Evolutionary conservation across 208 protist genomes (phyloP).

Genomic region (Porcisia deanei): DNA sequence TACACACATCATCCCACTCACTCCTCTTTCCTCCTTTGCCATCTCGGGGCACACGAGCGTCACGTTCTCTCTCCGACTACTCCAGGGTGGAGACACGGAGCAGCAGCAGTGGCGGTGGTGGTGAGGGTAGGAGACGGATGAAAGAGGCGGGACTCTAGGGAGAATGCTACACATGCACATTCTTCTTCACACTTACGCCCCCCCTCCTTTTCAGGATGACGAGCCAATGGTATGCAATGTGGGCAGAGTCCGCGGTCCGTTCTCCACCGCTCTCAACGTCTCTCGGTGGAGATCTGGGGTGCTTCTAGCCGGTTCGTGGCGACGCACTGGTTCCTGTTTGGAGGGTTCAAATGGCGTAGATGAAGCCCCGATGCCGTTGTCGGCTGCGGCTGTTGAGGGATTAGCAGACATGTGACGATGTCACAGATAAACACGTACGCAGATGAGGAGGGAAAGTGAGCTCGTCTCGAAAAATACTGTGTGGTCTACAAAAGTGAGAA

Average conservation of each 20-base stretch:
- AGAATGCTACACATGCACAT: not conserved
- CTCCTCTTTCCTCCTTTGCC: too few species aligned
- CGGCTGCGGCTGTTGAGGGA: not conserved
- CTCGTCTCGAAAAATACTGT: too few species aligned
- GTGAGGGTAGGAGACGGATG: too few species aligned
- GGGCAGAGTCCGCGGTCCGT: conserved; percentile 17
- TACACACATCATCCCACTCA: too few species aligned
- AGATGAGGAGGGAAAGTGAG: not conserved
- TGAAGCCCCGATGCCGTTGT: not conserved
- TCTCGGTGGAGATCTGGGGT: conserved; percentile 9
- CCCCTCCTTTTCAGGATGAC: not conserved
- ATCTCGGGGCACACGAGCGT: too few species aligned
- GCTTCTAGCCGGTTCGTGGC: conserved; percentile 26
- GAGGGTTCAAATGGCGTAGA: conserved; percentile 35
- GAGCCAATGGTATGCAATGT: conserved; percentile 30
- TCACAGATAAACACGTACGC: not conserved
- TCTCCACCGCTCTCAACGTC: not conserved
- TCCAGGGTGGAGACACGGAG: too few species aligned
- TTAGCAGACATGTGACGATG: not conserved
- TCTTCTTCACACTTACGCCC: not conserved
- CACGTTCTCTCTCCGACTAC: too few species aligned
- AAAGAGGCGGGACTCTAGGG: too few species aligned
- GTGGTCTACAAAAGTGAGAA: not conserved
- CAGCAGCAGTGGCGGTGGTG: too few species aligned
- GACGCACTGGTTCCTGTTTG: conserved; percentile 33